These are phyloP conservation scores for Coffea eugenioides DNA, from an alignment of 257 asterid genomes.

Conservation along the genomic window DNA sequence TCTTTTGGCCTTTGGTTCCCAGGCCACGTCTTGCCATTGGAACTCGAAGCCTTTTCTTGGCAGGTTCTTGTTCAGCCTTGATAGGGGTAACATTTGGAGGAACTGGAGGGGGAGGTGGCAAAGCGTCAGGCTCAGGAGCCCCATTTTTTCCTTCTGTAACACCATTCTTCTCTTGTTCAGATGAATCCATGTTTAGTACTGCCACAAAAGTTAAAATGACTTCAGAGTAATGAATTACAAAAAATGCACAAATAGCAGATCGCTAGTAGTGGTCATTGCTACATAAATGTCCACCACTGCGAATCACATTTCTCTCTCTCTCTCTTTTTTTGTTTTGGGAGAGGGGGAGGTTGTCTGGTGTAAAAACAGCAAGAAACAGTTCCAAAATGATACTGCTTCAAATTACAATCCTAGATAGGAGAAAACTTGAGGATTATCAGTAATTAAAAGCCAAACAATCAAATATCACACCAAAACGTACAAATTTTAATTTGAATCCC, in stretches of 20 bases:
- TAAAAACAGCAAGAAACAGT: background rate
- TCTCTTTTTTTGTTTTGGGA: too few relatives aligned
- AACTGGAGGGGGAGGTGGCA: constrained; percentile 89
- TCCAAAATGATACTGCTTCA: background rate
- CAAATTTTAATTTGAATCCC: background rate
- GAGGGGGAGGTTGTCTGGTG: too few relatives aligned
- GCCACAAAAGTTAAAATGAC: background rate
- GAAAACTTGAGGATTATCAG: background rate
- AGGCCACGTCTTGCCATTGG: constrained; percentile 85
- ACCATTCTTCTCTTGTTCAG: constrained; percentile 9
- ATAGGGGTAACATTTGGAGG: constrained; percentile 63
- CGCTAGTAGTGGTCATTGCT: background rate
- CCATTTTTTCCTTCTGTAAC: constrained; percentile 37
- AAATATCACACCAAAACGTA: background rate
- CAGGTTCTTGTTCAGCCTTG: constrained; percentile 46
- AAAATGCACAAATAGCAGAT: background rate
- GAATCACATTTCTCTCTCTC: background rate
- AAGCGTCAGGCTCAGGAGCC: constrained; percentile 27
- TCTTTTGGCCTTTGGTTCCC: constrained; percentile 70
- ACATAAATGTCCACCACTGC: background rate
- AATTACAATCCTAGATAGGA: background rate
- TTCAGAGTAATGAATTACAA: background rate
- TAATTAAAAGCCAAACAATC: background rate
- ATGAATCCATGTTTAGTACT: constrained; percentile 20
- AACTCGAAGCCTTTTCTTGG: constrained; percentile 49